phyloP scores from a whole-genome alignment of 129 eudicot species.

The Arctium minus region DNA sequence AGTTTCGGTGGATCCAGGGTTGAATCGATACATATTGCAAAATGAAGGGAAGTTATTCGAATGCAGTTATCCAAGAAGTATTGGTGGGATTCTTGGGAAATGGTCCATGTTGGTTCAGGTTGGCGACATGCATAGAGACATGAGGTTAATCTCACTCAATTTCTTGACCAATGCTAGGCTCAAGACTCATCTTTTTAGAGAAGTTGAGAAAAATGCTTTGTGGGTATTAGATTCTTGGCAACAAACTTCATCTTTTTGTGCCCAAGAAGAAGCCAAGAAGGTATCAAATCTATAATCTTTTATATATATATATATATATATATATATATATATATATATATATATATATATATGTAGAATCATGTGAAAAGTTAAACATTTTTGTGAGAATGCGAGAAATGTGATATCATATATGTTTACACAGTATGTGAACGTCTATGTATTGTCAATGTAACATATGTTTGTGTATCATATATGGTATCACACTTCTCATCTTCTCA shows the following conservation, averaged over 20 bases:
- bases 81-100: constrained; percentile 94
- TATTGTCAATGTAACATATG: too few relatives aligned
- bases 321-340: too few relatives aligned
- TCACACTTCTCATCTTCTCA: too few relatives aligned
- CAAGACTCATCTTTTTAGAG: constrained; percentile 59
- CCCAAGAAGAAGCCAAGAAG: constrained; percentile 98
- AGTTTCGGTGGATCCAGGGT: constrained; percentile 89
- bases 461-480: too few relatives aligned
- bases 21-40: constrained; percentile 78
- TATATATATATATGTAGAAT: too few relatives aligned
- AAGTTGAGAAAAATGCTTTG: constrained; percentile 77
- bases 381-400: too few relatives aligned
- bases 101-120: constrained; percentile 97
- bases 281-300: constrained; percentile 21
- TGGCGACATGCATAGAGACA: constrained; percentile 97
- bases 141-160: constrained; percentile 90
- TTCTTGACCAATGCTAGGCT: constrained; percentile 90
- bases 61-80: constrained; percentile 93
- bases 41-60: constrained; percentile 93
- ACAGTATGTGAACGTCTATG: too few relatives aligned
- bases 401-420: too few relatives aligned
- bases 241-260: constrained; percentile 57
- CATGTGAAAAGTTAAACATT: too few relatives aligned
- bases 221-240: constrained; percentile 75
- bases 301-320: too few relatives aligned